Base-by-base conservation (phyloP, 1,284 basidiomycete species). In the Heterobasidion annosum region DNA sequence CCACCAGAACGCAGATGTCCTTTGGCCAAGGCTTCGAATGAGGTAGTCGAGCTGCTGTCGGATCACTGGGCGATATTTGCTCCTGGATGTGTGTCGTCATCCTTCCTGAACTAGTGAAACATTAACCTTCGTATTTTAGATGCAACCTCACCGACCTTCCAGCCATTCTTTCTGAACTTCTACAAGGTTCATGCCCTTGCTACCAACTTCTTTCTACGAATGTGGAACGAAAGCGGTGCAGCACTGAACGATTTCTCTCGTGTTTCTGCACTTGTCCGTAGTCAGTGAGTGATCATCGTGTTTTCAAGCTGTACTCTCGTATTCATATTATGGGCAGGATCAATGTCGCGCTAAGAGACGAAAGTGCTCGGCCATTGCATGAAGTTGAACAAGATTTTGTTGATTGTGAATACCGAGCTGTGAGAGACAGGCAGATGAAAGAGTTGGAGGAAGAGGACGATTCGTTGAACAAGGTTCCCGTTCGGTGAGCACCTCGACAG, bases 181-280 rank as follows among this genome's bases (percentile, higher is more conserved):
- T 79, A 81, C 61, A 84, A 82, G 56, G 85, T 96, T 9, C 95
- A 98, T 68, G 74, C 80, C 6, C 73, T 96, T 3, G 89, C 90
- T 1, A 82, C 91, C 33, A 83, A 83, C 54, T 97, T 98, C 74
- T 97, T 97, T 73, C 71, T 94, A 33, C 82, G 92, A 58, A 96
- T 98, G 87, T 98, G 94, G 94, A 84, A 81, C 63, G 94, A 98
- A 68, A 93, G 91, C 59, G 88, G 89, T 37, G 92, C 95, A 1
- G 85, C 87, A 8, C 68, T 70, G 8, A 83, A 76, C 34, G 93
- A 97, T 67, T 95, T 97, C 64, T 75, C 80, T 40, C 83, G 93
- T 13, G 83, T 98, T 8, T 81, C 83, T 49, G 89, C 88, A 13
- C 73, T 98, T 19, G 88, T 91, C 43, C 83, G 85, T 49, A 93